Evolutionary conservation across 805 yeast species (phyloP).

Genomic region (Komagataella populi): DNA sequence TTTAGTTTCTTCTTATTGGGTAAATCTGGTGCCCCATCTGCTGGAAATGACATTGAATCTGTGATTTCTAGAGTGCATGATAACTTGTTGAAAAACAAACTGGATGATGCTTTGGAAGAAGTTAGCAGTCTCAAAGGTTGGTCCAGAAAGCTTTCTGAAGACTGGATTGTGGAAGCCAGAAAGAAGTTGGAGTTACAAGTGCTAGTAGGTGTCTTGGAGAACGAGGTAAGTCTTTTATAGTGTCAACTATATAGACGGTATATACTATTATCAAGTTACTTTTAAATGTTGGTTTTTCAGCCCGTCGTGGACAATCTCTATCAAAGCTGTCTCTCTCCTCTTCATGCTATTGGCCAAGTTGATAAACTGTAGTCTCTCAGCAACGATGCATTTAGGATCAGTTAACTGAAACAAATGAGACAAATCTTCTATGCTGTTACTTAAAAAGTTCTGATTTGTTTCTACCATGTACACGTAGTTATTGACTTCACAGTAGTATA

Average conservation of each 20-base stretch:
- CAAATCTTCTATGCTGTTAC: conserved; percentile 13
- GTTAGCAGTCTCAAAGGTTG: conserved; percentile 83
- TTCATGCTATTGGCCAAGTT: conserved; percentile 6
- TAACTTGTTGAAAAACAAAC: conserved; percentile 58
- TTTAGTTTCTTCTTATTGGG: conserved; percentile 66
- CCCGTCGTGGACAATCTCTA: background rate
- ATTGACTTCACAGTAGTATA: conserved; percentile 41
- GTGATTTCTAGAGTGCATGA: conserved; percentile 77
- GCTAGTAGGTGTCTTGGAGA: conserved; percentile 52
- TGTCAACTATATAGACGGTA: background rate
- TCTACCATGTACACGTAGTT: conserved; percentile 54
- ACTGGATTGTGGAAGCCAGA: conserved; percentile 86
- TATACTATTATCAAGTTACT: background rate
- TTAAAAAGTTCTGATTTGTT: conserved; percentile 32
- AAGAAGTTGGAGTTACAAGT: conserved; percentile 82
- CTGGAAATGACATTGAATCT: conserved; percentile 77
- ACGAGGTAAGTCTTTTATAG: conserved; percentile 28
- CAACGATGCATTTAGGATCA: conserved; percentile 7
- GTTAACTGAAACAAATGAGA: conserved; percentile 21
- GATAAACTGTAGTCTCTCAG: conserved; percentile 4
- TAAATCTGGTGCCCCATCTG: conserved; percentile 59
- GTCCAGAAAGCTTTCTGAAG: conserved; percentile 81
- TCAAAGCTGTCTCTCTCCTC: background rate
- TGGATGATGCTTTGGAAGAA: conserved; percentile 87
- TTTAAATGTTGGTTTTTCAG: background rate